Base-by-base conservation (phyloP, 176 grass and related monocot genomes). In the Avena eriantha region DNA sequence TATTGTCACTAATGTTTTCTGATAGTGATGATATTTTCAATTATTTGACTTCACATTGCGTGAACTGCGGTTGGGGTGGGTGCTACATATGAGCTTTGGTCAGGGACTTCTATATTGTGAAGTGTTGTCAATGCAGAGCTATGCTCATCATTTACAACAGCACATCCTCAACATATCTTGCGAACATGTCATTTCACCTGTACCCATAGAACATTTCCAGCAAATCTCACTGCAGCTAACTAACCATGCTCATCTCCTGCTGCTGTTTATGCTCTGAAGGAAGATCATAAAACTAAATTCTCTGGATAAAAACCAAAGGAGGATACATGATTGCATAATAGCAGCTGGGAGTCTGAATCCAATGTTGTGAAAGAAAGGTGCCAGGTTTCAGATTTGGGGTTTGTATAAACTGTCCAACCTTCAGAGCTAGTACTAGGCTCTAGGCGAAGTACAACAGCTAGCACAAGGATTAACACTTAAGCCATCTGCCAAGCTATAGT, bases 31-130 rank as follows among this genome's bases (percentile, higher is more conserved):
- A 1, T 24, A 29, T 31, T 87, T 87, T 87, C 2, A 84, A 90
- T 4, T 84, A 68, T 74, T 90, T 87, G 68, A 90, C 89, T 73
- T 79, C 6, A 21, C 48, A 58, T 65, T 12, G 26, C 39, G 59
- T 12, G 12, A 41, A 50, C 47, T 24, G 46, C 2, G 16, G 26
- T 76, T 15, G 8, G 2, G 8, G 24, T 54, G 73, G 46, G 21
- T 80, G 55, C 5, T 45, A 50, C 8, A 76, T 11, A 55, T 65
- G 45, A 83, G 65, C 23, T 53, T 47, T 53, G 23, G 72, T 79
- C 73, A 79, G 33, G 23, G 33, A 16, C 51, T 90, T 81, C 79
- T 72, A 36, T 78, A 73, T 34, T 46, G n/a, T 73, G 33, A 31
- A 73, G 63, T 24, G 54, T 7, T 46, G 73, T 64, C 15, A 19